Conservation (phyloP, 768 basidiomycete species). For the Mycena leptocephala region DNA sequence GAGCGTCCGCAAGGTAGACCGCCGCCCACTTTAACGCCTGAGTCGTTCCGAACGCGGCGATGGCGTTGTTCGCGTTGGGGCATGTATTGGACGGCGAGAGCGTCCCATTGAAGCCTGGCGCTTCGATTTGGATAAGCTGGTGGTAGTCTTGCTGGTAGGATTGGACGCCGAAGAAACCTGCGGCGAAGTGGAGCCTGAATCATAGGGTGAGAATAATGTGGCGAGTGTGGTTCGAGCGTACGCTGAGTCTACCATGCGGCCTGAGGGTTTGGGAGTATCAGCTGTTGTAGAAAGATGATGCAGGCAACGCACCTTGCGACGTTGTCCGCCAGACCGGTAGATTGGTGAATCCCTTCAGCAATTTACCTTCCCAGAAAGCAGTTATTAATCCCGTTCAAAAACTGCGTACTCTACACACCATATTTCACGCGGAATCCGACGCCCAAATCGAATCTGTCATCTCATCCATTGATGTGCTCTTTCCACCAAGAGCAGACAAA, state of each 20-base stretch:
- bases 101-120: slow-evolving; percentile 69
- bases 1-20: slow-evolving; percentile 73
- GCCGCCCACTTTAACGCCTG: slow-evolving; percentile 72
- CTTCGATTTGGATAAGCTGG: slow-evolving; percentile 73
- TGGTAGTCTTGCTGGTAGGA: slow-evolving; percentile 69
- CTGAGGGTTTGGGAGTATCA: slow-evolving; percentile 37
- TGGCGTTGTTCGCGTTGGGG: slow-evolving; percentile 65
- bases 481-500: slow-evolving; percentile 13
- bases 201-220: neutral
- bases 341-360: slow-evolving; percentile 59
- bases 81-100: slow-evolving; percentile 81
- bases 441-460: slow-evolving; percentile 61
- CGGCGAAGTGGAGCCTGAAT: slow-evolving; percentile 61
- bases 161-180: slow-evolving; percentile 74
- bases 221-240: slow-evolving; percentile 9
- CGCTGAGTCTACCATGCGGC: slow-evolving; percentile 72
- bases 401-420: slow-evolving; percentile 62
- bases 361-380: slow-evolving; percentile 39
- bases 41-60: slow-evolving; percentile 57
- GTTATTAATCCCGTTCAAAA: neutral
- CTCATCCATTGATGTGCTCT: neutral
- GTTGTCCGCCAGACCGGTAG: slow-evolving; percentile 79
- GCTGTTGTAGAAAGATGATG: neutral
- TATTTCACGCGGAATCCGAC: slow-evolving; percentile 76
- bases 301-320: slow-evolving; percentile 58